Evolutionary conservation across 2,329 filamentous ascomycete species (phyloP).

Genomic region (Fulvia fulva): DNA sequence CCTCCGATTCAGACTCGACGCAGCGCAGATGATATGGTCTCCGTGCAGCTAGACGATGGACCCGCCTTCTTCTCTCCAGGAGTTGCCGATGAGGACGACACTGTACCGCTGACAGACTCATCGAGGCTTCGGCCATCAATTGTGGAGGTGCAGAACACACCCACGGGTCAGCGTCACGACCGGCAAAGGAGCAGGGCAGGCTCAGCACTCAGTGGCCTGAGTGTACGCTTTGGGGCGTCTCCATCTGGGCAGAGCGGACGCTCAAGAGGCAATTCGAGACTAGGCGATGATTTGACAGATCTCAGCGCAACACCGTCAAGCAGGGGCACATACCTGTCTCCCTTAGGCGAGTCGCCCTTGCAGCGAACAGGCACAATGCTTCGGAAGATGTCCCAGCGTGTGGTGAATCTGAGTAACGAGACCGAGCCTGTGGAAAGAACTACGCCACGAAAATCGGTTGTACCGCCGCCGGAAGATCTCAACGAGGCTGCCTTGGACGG

Average conservation of each 20-base stretch:
- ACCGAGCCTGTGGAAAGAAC: slow-evolving; percentile 75
- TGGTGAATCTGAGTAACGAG: slow-evolving; percentile 95
- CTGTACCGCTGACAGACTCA: slow-evolving; percentile 56
- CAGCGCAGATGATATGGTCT: slow-evolving; percentile 32
- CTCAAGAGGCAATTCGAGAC: slow-evolving; percentile 42
- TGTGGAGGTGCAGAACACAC: slow-evolving; percentile 40
- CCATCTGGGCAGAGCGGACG: slow-evolving; percentile 34
- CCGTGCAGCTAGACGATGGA: slow-evolving; percentile 49
- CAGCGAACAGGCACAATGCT: slow-evolving; percentile 49
- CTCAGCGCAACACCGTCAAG: slow-evolving; percentile 54
- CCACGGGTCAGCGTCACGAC: slow-evolving; percentile 44
- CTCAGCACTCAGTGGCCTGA: slow-evolving; percentile 40
- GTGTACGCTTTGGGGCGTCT: slow-evolving; percentile 47
- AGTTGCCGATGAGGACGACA: slow-evolving; percentile 50
- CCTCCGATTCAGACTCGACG: slow-evolving; percentile 28
- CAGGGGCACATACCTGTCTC: slow-evolving; percentile 44
- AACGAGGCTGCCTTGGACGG: slow-evolving; percentile 21
- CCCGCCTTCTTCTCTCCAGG: slow-evolving; percentile 52
- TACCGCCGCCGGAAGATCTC: slow-evolving; percentile 27
- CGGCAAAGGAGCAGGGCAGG: slow-evolving; percentile 30
- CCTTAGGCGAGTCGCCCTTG: slow-evolving; percentile 45
- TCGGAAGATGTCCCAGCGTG: slow-evolving; percentile 84
- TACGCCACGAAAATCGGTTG: slow-evolving; percentile 57
- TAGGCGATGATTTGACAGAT: slow-evolving; percentile 58
- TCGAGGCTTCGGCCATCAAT: slow-evolving; percentile 56